Conservation (phyloP, 768 basidiomycete genomes). For the Cytidiella melzeri region DNA sequence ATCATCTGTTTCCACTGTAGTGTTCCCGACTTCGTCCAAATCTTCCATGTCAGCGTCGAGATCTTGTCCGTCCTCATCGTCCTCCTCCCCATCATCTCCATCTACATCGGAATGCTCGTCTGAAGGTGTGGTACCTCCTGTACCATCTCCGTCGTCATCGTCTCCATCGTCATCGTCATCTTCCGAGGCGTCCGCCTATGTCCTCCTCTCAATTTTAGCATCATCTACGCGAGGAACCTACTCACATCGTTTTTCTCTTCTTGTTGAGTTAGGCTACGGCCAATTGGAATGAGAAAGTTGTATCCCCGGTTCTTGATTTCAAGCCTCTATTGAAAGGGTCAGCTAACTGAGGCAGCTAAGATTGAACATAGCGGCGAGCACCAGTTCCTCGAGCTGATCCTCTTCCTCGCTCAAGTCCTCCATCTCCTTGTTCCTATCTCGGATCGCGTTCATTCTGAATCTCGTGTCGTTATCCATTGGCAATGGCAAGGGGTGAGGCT, state of each 20-base stretch:
- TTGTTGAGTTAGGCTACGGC: constrained; percentile 62
- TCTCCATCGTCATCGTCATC: constrained; percentile 36
- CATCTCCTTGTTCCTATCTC: constrained; percentile 71
- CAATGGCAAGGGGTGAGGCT: constrained; percentile 58
- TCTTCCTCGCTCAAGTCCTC: constrained; percentile 85
- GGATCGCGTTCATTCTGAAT: constrained; percentile 36
- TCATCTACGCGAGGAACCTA: not conserved
- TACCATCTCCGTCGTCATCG: constrained; percentile 37
- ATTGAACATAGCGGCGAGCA: constrained; percentile 27
- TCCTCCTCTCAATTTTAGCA: not conserved
- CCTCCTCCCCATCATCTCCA: constrained; percentile 47
- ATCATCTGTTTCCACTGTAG: constrained; percentile 33
- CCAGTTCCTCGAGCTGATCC: constrained; percentile 71
- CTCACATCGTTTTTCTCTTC: constrained; percentile 81
- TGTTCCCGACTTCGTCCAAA: constrained; percentile 30
- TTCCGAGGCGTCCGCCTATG: constrained; percentile 33
- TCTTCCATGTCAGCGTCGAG: constrained; percentile 64
- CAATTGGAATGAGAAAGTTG: constrained; percentile 66
- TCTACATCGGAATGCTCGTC: constrained; percentile 29
- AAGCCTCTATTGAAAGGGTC: constrained; percentile 37
- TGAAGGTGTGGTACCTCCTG: constrained; percentile 40
- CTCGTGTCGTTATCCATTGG: constrained; percentile 22
- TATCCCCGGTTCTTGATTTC: constrained; percentile 62
- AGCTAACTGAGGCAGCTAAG: constrained; percentile 3
- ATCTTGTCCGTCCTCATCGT: constrained; percentile 41